phyloP scores from a whole-genome alignment of 441 rosid genomes.

The Jatropha podagrica region DNA sequence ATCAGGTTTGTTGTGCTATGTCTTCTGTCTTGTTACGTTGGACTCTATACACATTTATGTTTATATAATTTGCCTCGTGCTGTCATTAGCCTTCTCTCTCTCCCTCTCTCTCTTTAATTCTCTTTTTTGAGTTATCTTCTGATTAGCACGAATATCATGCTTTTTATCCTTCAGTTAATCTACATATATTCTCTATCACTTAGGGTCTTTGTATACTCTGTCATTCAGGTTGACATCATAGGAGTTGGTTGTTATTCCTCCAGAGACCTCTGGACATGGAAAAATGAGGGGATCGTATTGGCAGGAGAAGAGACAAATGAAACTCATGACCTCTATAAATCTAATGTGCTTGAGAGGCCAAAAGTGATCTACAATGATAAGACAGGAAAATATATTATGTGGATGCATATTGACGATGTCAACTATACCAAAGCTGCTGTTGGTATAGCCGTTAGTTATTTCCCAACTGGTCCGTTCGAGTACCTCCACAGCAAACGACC shows the following conservation, averaged over 20 bases:
- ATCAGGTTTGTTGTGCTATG: not conserved
- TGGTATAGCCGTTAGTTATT: slow-evolving; percentile 73
- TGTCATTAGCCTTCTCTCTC: not conserved
- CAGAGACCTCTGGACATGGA: slow-evolving; percentile 89
- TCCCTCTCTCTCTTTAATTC: too few species aligned
- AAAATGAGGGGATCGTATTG: slow-evolving; percentile 81
- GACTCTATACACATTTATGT: too few species aligned
- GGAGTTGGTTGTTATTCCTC: slow-evolving; percentile 98
- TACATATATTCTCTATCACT: slow-evolving; percentile 2
- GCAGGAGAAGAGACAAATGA: slow-evolving; percentile 67
- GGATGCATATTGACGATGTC: slow-evolving; percentile 95
- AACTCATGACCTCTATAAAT: slow-evolving; percentile 78
- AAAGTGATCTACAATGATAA: slow-evolving; percentile 79
- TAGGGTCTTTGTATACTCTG: slow-evolving; percentile 3
- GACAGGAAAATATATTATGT: slow-evolving; percentile 82
- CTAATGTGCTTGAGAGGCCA: slow-evolving; percentile 90
- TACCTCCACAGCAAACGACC: slow-evolving; percentile 79
- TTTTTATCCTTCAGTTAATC: not conserved
- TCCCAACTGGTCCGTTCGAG: slow-evolving; percentile 77
- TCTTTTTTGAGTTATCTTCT: too few species aligned
- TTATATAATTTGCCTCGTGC: not conserved
- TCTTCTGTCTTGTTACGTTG: not conserved
- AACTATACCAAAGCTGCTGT: slow-evolving; percentile 94
- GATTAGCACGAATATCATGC: not conserved
- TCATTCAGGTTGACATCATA: slow-evolving; percentile 79